phyloP scores from a whole-genome alignment of 2,329 filamentous ascomycete genomes.

The Paecilomyces sp. region DNA sequence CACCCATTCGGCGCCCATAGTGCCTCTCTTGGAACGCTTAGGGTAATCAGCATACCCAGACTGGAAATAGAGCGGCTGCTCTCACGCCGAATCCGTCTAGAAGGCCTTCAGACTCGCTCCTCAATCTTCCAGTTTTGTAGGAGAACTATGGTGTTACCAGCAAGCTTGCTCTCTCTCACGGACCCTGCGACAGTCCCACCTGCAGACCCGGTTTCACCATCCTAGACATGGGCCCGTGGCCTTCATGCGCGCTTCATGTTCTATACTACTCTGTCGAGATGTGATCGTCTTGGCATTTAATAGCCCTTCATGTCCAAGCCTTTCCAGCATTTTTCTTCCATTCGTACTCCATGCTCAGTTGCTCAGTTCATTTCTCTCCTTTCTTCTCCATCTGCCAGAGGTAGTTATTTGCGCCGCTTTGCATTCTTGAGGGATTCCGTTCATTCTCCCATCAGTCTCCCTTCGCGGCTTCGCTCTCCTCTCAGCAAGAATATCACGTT shows the following conservation, averaged over 20 bases:
- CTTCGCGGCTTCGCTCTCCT: constrained; percentile 4
- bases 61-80: not conserved
- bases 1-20: not conserved
- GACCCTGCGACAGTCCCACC: constrained; percentile 5
- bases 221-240: constrained; percentile 6
- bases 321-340: constrained; percentile 8
- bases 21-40: not conserved
- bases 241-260: constrained; percentile 14
- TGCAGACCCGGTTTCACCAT: constrained; percentile 10
- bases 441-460: constrained; percentile 10
- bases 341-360: constrained; percentile 3
- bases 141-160: not conserved
- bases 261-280: constrained; percentile 7
- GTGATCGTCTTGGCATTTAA: constrained; percentile 6
- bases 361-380: constrained; percentile 4
- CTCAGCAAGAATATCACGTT: constrained; percentile 9
- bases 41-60: not conserved
- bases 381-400: constrained; percentile 4
- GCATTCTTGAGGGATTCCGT: constrained; percentile 11
- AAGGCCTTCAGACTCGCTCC: not conserved
- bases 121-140: not conserved
- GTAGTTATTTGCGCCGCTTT: not conserved
- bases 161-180: not conserved
- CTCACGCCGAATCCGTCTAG: not conserved
- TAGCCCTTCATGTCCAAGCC: constrained; percentile 3